These are phyloP conservation scores for Jatropha podagrica DNA, from an alignment of 441 rosid species.

Conservation along the genomic window DNA sequence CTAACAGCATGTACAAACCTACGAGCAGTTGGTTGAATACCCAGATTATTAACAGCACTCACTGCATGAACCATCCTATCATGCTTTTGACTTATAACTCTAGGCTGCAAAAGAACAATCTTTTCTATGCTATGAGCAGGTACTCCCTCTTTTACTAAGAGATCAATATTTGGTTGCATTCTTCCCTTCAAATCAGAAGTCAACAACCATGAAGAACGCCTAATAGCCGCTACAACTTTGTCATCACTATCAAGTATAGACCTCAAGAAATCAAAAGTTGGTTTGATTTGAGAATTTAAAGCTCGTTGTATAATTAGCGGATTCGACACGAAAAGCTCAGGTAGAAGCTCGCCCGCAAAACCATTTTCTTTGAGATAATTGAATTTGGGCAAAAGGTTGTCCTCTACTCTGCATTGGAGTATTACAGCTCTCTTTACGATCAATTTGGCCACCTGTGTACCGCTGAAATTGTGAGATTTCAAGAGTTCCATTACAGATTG, in stretches of 20 bases:
- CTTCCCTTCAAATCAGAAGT: neutral
- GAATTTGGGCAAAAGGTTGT: conserved; percentile 14
- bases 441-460: conserved; percentile 16
- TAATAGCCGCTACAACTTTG: conserved; percentile 4
- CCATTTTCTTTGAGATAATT: conserved; percentile 12
- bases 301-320: conserved; percentile 4
- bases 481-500: conserved; percentile 9
- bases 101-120: neutral
- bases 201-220: conserved; percentile 5
- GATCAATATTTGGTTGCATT: conserved; percentile 12
- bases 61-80: conserved; percentile 16
- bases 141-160: conserved; percentile 17
- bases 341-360: conserved; percentile 24
- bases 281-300: conserved; percentile 18
- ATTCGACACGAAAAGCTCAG: conserved; percentile 13
- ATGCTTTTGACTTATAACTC: neutral
- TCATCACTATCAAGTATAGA: neutral
- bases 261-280: conserved; percentile 11
- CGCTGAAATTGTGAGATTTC: conserved; percentile 15
- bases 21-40: neutral
- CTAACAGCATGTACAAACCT: conserved; percentile 17
- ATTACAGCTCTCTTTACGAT: neutral
- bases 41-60: conserved; percentile 4
- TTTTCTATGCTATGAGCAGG: neutral
- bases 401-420: conserved; percentile 1